Percentiles rank a stretch among this genome's conserved stretches.
These are phyloP conservation scores for Thelonectria blattea DNA, from an alignment of 2,329 filamentous ascomycete species.

Conservation along the genomic window DNA sequence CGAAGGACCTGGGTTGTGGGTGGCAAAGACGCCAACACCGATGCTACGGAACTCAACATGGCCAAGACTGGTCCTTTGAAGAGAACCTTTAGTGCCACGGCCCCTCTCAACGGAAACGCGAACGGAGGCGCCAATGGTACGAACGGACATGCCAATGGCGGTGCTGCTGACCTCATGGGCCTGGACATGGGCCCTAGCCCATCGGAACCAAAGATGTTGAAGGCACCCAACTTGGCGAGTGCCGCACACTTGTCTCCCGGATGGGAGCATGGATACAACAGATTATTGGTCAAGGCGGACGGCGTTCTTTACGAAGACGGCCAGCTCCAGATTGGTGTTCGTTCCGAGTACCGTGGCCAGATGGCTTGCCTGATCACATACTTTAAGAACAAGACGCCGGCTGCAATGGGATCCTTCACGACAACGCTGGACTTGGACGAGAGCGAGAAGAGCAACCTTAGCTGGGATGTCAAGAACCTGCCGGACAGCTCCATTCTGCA, in stretches of 20 bases:
- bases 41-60: constrained; percentile 79
- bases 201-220: constrained; percentile 62
- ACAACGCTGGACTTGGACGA: constrained; percentile 87
- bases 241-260: constrained; percentile 92
- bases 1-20: constrained; percentile 98
- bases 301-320: constrained; percentile 94
- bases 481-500: constrained; percentile 82
- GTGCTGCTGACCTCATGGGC: constrained; percentile 74
- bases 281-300: constrained; percentile 78
- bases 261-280: constrained; percentile 90
- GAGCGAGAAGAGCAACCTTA: constrained; percentile 68
- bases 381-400: constrained; percentile 91
- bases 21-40: constrained; percentile 89
- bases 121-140: constrained; percentile 53
- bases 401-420: constrained; percentile 86
- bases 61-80: constrained; percentile 83
- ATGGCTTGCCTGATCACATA: constrained; percentile 95
- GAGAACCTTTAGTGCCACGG: constrained; percentile 77
- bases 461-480: constrained; percentile 85
- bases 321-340: constrained; percentile 89
- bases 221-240: constrained; percentile 84
- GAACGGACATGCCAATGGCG: constrained; percentile 58
- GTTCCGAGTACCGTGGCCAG: constrained; percentile 94
- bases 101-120: constrained; percentile 55
- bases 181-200: constrained; percentile 75